A percentile compares a stretch with the other conserved stretches of the same genome.
Conservation (phyloP, 345 rosid species). For the Fremontodendron californicum region DNA sequence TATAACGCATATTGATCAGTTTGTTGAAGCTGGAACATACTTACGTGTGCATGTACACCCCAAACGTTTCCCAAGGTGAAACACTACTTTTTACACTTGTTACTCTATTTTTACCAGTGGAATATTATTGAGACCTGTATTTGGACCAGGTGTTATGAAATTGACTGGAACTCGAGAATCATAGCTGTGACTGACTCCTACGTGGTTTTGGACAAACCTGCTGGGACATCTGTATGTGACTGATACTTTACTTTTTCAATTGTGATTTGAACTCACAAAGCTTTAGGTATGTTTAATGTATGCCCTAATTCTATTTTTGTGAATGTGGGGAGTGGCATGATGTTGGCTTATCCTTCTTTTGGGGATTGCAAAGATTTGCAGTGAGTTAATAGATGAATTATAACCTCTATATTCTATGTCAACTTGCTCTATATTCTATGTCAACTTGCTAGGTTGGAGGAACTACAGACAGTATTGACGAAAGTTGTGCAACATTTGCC, state of each 20-base stretch:
- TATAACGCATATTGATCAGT: constrained; percentile 50
- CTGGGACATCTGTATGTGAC: constrained; percentile 77
- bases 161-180: constrained; percentile 83
- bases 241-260: constrained; percentile 9
- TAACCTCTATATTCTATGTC: not conserved
- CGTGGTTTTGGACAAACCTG: constrained; percentile 93
- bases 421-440: not conserved
- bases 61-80: constrained; percentile 84
- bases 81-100: not conserved
- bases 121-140: not conserved
- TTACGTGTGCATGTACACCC: constrained; percentile 91
- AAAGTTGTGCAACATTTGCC: constrained; percentile 87
- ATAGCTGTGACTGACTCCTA: constrained; percentile 64
- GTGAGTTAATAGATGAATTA: not conserved
- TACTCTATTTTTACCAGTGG: not conserved
- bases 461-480: constrained; percentile 86
- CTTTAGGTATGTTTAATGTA: not conserved
- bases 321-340: not conserved
- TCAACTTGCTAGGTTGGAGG: constrained; percentile 69
- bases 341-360: not conserved
- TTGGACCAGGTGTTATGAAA: constrained; percentile 70
- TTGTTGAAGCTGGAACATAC: constrained; percentile 79
- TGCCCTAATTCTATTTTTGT: not conserved
- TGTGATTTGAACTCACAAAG: constrained; percentile 1
- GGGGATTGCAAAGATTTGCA: not conserved